phyloP scores from a whole-genome alignment of 805 yeast genomes.

The Starmerella bacillaris region DNA sequence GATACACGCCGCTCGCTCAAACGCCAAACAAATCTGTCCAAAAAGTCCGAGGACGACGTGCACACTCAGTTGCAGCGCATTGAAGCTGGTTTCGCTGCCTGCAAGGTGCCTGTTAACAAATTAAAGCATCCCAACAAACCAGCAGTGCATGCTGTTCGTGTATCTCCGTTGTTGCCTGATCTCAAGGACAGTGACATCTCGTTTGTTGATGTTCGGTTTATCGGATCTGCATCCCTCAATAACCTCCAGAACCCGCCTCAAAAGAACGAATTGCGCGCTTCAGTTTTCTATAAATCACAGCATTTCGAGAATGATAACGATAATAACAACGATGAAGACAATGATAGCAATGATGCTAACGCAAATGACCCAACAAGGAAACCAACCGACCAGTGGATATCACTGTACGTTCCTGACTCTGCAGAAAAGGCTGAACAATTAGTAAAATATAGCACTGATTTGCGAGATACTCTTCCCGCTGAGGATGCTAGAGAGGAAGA shows the following conservation, averaged over 20 bases:
- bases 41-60: constrained; percentile 14
- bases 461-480: constrained; percentile 22
- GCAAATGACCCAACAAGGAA: constrained; percentile 1
- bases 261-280: constrained; percentile 20
- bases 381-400: constrained; percentile 52
- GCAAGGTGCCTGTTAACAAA: constrained; percentile 28
- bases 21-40: constrained; percentile 16
- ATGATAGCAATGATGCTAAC: too few relatives aligned
- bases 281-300: constrained; percentile 45
- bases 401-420: constrained; percentile 39
- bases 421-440: constrained; percentile 24
- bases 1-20: constrained; percentile 26
- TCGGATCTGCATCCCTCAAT: constrained; percentile 31
- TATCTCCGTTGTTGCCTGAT: constrained; percentile 79
- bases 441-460: constrained; percentile 29
- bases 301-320: constrained; percentile 29
- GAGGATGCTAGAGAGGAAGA: constrained; percentile 15
- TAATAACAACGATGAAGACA: constrained; percentile 39
- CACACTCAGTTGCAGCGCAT: constrained; percentile 48
- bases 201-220: constrained; percentile 25
- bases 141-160: constrained; percentile 49
- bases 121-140: constrained; percentile 67
- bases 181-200: constrained; percentile 74
- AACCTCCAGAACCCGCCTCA: constrained; percentile 12
- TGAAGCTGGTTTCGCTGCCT: constrained; percentile 58